Base-by-base conservation (phyloP, 495 filamentous ascomycete genomes). In the Aspergillus homomorphus region DNA sequence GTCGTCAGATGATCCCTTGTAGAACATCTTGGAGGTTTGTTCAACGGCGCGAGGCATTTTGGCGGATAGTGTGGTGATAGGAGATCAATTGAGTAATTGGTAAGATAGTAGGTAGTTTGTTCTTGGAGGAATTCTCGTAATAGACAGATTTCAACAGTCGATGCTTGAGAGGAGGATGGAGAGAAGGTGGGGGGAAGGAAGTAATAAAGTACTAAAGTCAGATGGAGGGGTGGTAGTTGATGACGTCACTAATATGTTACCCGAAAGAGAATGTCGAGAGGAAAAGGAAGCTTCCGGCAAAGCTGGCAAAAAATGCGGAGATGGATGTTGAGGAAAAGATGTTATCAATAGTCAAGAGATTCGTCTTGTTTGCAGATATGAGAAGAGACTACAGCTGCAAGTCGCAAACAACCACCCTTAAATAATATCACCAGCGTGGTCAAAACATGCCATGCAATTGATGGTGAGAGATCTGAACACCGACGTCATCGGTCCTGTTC, bases 1-100 rank as follows among this genome's bases (percentile, higher is more conserved):
- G 81, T 96, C 91, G 28, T 98, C 91, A 21, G 83, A 80, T 54
- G 79, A 76, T 79, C 94, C 93, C 80, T 92, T 89, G 86, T 87
- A 93, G 86, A 95, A 86, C 75, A 96, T 83, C 79, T 95, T 97
- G 77, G 76, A 76, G 68, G 86, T 81, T 51, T 71, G 66, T 53
- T 81, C 83, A 80, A 92, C 91, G 77, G 87, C 91, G 69, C 90
- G 89, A 74, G 88, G 68, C 89, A 92, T 96, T 49, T 50, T 80
- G 68, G 63, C 61, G 15, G 24, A 44, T 24, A 8, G 20, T 7
- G 54, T 62, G 45, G 62, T 61, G 54, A 45, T 60, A 24, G 61
- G 53, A 19, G 9, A 50, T 44, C 33, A 56, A 51, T 53, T 52
- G n/a, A 38, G 33, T 38, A 14, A 12, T 38, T 38, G 8, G 33